phyloP scores from a whole-genome alignment of 2,329 filamentous ascomycete species.

The Phyllosticta citriasiana region DNA sequence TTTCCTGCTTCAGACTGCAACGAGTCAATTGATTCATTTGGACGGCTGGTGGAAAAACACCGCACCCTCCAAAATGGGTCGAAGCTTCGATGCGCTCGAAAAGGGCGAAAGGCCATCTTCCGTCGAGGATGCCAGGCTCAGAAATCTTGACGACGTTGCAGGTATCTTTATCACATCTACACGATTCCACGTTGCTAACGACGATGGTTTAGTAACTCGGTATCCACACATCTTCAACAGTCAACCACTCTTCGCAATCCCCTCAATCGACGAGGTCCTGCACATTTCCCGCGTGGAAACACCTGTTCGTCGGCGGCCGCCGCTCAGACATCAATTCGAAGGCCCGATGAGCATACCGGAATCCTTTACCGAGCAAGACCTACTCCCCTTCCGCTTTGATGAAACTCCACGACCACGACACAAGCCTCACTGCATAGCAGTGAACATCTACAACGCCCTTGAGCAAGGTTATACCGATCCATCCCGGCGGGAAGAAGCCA shows the following conservation, averaged over 20 bases:
- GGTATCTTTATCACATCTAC: background rate
- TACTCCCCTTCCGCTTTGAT: background rate
- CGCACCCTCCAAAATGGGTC: background rate
- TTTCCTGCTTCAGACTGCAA: too few species aligned
- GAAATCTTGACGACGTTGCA: background rate
- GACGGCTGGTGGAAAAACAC: background rate
- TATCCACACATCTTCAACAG: constrained; percentile 8
- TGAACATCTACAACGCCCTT: background rate
- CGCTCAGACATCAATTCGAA: background rate
- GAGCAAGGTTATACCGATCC: background rate
- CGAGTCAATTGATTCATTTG: background rate
- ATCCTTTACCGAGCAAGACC: background rate
- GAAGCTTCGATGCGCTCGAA: background rate
- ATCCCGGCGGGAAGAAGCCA: background rate
- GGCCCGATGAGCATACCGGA: background rate
- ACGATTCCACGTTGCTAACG: background rate
- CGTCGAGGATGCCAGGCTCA: background rate
- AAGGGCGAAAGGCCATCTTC: background rate
- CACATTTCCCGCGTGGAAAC: background rate
- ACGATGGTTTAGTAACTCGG: background rate
- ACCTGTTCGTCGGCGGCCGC: background rate
- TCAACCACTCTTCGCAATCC: background rate
- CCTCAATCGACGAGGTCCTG: constrained; percentile 6
- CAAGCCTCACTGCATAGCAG: background rate
- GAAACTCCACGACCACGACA: background rate